A percentile compares a stretch with the other conserved stretches of the same genome.
These are phyloP conservation scores for Melastoma malabathricum DNA, from an alignment of 345 rosid species.

Conservation along the genomic window DNA sequence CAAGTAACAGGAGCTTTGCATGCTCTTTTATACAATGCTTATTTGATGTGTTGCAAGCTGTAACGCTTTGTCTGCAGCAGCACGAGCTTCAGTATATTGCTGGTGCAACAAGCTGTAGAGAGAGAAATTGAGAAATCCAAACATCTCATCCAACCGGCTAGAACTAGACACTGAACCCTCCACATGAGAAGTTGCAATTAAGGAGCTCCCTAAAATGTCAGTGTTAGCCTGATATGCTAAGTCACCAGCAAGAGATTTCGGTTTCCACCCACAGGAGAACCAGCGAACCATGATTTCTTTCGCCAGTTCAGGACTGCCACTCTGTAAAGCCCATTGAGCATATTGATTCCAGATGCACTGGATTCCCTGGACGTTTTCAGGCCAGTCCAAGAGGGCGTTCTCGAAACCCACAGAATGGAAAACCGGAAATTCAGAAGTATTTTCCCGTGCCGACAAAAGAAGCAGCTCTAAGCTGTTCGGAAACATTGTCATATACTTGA, in stretches of 20 bases:
- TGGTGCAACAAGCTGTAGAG: conserved; percentile 47
- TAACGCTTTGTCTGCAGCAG: conserved; percentile 47
- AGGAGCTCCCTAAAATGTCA: conserved; percentile 10
- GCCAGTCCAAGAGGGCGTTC: conserved; percentile 52
- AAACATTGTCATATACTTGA: conserved; percentile 34
- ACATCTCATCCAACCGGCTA: conserved; percentile 39
- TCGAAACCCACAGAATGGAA: conserved; percentile 39
- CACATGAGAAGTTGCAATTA: conserved; percentile 18
- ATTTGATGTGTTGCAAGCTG: conserved; percentile 30
- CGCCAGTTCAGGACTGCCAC: conserved; percentile 33
- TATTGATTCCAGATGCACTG: conserved; percentile 93
- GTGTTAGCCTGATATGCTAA: conserved; percentile 10
- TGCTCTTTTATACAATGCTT: conserved; percentile 62
- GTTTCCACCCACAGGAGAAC: conserved; percentile 43
- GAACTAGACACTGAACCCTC: conserved; percentile 12
- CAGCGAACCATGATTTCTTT: conserved; percentile 54
- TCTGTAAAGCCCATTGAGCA: conserved; percentile 49
- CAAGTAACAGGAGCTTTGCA: conserved; percentile 34
- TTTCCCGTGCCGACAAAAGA: conserved; percentile 46
- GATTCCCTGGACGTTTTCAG: conserved; percentile 46
- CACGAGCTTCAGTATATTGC: conserved; percentile 30
- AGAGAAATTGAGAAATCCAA: conserved; percentile 68
- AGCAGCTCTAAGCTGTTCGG: conserved; percentile 63
- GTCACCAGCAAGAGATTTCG: conserved; percentile 13
- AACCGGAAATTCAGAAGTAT: conserved; percentile 21